A percentile compares a stretch with the other conserved stretches of the same genome.
Conservation (phyloP, 106 monocot species). For the Acorus gramineus region DNA sequence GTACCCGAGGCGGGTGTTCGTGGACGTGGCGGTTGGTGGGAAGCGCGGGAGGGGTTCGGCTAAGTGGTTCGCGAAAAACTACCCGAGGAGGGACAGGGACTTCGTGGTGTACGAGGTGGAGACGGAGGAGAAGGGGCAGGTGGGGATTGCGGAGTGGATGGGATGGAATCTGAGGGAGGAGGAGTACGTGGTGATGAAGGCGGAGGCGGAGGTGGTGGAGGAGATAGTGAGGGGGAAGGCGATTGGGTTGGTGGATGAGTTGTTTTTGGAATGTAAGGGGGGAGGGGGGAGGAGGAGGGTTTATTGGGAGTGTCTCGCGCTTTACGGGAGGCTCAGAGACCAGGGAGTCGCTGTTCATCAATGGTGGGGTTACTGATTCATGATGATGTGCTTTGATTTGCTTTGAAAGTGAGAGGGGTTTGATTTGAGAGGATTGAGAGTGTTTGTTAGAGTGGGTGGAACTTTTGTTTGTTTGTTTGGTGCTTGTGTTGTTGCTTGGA, state of each 20-base stretch:
- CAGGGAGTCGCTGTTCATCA: slow-evolving; percentile 53
- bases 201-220: slow-evolving; percentile 61
- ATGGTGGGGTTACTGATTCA: slow-evolving; percentile 35
- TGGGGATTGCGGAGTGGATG: slow-evolving; percentile 42
- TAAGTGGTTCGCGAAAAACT: slow-evolving; percentile 48
- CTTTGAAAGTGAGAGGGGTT: no score
- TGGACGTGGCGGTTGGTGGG: slow-evolving; percentile 29
- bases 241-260: slow-evolving; percentile 52
- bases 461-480: no score
- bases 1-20: slow-evolving; percentile 45
- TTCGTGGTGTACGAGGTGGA: slow-evolving; percentile 62
- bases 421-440: no score
- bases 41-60: background rate
- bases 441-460: no score
- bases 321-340: slow-evolving; percentile 48
- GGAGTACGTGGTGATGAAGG: slow-evolving; percentile 83
- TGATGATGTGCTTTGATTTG: background rate
- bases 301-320: slow-evolving; percentile 52
- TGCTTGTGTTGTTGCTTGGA: no score
- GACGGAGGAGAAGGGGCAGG: background rate
- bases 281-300: slow-evolving; percentile 26
- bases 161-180: slow-evolving; percentile 42
- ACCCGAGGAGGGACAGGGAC: slow-evolving; percentile 33
- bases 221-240: slow-evolving; percentile 40
- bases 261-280: slow-evolving; percentile 51